Percentiles rank a stretch among this genome's conserved stretches.
These are phyloP conservation scores for Penicillium nordicum DNA, from an alignment of 2,329 filamentous ascomycete genomes.

Conservation along the genomic window DNA sequence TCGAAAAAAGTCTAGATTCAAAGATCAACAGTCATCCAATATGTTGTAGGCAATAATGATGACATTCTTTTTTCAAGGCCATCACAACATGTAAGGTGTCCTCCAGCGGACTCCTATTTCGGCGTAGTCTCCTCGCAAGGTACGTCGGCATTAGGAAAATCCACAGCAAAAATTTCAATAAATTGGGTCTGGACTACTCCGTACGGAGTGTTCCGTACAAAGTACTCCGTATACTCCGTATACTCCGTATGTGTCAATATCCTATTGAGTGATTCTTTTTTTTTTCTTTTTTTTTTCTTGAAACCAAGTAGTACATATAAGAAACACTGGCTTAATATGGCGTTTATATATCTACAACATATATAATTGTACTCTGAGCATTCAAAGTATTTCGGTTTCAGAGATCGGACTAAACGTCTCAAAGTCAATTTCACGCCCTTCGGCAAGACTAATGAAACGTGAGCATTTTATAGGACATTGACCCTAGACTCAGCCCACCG, in stretches of 20 bases:
- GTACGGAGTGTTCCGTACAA: neutral
- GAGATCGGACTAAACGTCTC: neutral
- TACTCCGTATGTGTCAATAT: neutral
- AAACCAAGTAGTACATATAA: neutral
- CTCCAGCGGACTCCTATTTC: neutral
- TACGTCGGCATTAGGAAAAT: neutral
- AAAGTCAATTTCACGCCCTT: conserved; percentile 31
- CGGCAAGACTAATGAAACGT: conserved; percentile 20
- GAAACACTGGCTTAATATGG: neutral
- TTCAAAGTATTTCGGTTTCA: neutral
- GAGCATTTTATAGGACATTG: conserved; percentile 14
- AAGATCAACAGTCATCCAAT: neutral
- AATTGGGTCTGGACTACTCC: neutral
- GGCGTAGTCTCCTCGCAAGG: neutral
- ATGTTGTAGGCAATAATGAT: neutral
- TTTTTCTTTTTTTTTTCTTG: neutral
- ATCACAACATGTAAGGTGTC: neutral
- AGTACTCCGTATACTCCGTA: neutral
- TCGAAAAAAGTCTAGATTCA: neutral
- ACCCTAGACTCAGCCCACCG: conserved; percentile 21
- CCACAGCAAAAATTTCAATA: neutral
- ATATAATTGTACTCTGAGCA: neutral
- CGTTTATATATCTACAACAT: neutral
- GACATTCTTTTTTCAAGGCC: neutral
- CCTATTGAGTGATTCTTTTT: neutral